Evolutionary conservation across 176 grass and related monocot genomes (phyloP).

Genomic region (Carex myosuroides): DNA sequence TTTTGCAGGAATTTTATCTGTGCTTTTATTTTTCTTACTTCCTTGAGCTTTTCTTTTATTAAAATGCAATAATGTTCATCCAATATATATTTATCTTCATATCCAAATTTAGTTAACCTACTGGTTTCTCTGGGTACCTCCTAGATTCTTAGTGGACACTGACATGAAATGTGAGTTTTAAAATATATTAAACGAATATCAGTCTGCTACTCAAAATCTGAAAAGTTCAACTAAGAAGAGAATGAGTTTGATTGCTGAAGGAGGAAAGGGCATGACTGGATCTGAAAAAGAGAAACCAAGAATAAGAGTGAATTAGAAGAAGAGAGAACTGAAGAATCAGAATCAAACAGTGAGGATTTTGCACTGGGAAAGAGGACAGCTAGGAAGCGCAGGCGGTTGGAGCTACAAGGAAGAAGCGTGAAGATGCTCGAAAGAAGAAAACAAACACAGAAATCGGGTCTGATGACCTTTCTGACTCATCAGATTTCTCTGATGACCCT

Average conservation of each 20-base stretch:
- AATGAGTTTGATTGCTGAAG: constrained; percentile 36
- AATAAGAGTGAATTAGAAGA: constrained; percentile 43
- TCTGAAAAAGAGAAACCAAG: constrained; percentile 35
- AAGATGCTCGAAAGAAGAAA: constrained; percentile 56
- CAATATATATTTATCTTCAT: too few relatives aligned
- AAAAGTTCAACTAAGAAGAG: constrained; percentile 59
- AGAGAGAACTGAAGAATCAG: constrained; percentile 37
- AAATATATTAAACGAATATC: too few relatives aligned
- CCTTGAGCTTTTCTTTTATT: too few relatives aligned
- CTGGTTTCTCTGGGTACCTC: too few relatives aligned
- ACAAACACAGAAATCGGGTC: constrained; percentile 11
- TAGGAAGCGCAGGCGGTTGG: constrained; percentile 55
- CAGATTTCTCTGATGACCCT: constrained; percentile 31
- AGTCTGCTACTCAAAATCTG: background rate
- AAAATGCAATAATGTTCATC: too few relatives aligned
- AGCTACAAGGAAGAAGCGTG: constrained; percentile 40
- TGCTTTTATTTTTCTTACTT: too few relatives aligned
- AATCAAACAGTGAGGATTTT: constrained; percentile 47
- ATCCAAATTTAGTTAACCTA: too few relatives aligned
- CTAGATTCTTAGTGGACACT: too few relatives aligned
- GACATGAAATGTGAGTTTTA: too few relatives aligned
- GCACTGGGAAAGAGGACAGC: constrained; percentile 54
- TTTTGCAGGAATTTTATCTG: too few relatives aligned
- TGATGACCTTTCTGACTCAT: constrained; percentile 22
- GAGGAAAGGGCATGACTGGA: constrained; percentile 18